A percentile compares a stretch with the other conserved stretches of the same genome.
Evolutionary conservation across 257 asterid species (phyloP).

Genomic region (Thymus quinquecostatus): DNA sequence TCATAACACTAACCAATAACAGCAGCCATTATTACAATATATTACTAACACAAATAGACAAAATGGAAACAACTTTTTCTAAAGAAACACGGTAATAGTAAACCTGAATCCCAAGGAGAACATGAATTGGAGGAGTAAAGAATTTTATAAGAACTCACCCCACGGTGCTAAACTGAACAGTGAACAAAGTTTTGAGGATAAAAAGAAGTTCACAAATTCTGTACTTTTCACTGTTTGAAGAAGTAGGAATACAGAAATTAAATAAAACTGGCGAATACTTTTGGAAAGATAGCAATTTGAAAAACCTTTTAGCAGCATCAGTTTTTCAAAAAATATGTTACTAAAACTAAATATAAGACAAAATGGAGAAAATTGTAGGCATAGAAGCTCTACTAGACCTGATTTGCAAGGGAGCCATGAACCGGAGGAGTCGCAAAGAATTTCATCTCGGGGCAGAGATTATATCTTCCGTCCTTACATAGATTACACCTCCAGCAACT

Average conservation of each 20-base stretch:
- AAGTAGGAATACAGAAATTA: slow-evolving; percentile 6
- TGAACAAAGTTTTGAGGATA: too few species aligned
- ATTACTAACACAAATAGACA: not conserved
- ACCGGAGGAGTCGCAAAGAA: slow-evolving; percentile 91
- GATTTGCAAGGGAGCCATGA: slow-evolving; percentile 93
- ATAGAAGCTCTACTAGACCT: slow-evolving; percentile 43
- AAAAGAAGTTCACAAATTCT: too few species aligned
- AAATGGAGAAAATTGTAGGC: not conserved
- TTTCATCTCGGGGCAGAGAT: slow-evolving; percentile 92
- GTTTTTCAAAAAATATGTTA: not conserved
- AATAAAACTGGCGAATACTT: not conserved
- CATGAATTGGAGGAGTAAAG: slow-evolving; percentile 83
- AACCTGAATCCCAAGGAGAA: slow-evolving; percentile 92
- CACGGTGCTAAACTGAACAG: too few species aligned
- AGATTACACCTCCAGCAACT: slow-evolving; percentile 76
- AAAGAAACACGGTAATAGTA: not conserved
- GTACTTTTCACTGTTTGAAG: too few species aligned
- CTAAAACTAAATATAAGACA: not conserved
- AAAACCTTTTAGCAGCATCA: not conserved
- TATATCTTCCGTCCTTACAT: slow-evolving; percentile 85
- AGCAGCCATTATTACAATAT: not conserved
- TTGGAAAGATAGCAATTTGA: not conserved
- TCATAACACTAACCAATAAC: slow-evolving; percentile 10
- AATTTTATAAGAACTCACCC: too few species aligned
- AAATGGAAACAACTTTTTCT: not conserved